Conservation (phyloP, 2,329 filamentous ascomycete species). For the Trichoderma sp. region DNA sequence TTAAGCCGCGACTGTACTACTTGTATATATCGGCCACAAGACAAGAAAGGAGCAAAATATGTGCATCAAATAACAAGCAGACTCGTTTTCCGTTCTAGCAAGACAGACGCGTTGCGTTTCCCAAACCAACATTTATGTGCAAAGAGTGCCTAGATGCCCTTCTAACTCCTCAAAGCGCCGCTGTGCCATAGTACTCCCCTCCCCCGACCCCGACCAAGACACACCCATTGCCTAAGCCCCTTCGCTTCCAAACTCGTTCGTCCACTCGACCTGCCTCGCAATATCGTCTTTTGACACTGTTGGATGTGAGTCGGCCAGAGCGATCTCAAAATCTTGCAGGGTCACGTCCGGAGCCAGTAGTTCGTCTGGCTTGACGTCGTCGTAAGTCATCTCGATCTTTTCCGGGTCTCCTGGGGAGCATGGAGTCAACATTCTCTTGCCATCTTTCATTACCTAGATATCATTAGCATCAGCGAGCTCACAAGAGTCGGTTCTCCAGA, state of each 20-base stretch:
- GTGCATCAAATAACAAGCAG: slow-evolving; percentile 8
- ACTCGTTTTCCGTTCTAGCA: slow-evolving; percentile 10
- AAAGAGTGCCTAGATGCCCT: slow-evolving; percentile 32
- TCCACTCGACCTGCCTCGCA: slow-evolving; percentile 86
- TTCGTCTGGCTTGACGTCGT: slow-evolving; percentile 79
- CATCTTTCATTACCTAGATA: slow-evolving; percentile 69
- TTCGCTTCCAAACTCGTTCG: slow-evolving; percentile 92
- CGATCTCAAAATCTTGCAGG: slow-evolving; percentile 91
- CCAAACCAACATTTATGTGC: slow-evolving; percentile 28
- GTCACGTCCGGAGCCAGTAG: slow-evolving; percentile 83
- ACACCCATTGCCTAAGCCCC: slow-evolving; percentile 53
- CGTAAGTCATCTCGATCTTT: slow-evolving; percentile 92
- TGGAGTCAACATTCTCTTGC: slow-evolving; percentile 71
- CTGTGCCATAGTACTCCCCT: slow-evolving; percentile 33
- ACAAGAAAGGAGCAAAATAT: not conserved
- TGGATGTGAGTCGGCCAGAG: slow-evolving; percentile 82
- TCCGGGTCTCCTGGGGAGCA: slow-evolving; percentile 89
- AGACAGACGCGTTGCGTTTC: slow-evolving; percentile 18
- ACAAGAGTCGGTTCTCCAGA: not conserved
- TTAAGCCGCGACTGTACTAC: not conserved
- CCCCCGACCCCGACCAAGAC: slow-evolving; percentile 21
- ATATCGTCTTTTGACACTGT: slow-evolving; percentile 90
- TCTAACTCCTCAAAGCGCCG: slow-evolving; percentile 40
- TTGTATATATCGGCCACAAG: not conserved
- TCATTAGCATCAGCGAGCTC: slow-evolving; percentile 28